phyloP scores from a whole-genome alignment of 805 yeast genomes.

The Metschnikowia rubicola region DNA sequence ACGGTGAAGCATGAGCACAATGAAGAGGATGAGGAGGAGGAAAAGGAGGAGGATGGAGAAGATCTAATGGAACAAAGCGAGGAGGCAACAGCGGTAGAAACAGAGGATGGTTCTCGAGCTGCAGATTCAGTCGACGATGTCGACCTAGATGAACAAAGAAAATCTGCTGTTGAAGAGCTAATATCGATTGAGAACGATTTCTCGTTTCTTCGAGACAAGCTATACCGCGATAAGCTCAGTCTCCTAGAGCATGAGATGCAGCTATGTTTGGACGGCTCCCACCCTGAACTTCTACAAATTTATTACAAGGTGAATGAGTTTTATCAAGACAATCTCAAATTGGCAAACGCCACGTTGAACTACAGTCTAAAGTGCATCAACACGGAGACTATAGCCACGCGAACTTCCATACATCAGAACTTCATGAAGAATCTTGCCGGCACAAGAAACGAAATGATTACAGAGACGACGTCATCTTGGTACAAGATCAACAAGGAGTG shows the following conservation, averaged over 20 bases:
- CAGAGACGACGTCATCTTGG: constrained; percentile 81
- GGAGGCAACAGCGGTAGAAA: constrained; percentile 9
- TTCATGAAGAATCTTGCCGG: constrained; percentile 67
- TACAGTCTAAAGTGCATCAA: constrained; percentile 76
- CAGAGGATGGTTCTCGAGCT: background rate
- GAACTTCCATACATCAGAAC: constrained; percentile 83
- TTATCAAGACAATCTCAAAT: constrained; percentile 62
- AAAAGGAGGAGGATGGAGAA: background rate
- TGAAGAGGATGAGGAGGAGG: constrained; percentile 17
- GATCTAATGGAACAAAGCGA: constrained; percentile 14
- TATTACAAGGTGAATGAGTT: constrained; percentile 68
- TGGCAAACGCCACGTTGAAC: constrained; percentile 39
- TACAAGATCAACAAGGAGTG: constrained; percentile 88
- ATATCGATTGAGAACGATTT: constrained; percentile 81
- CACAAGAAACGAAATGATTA: constrained; percentile 58
- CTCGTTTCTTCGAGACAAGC: constrained; percentile 77
- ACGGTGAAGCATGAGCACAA: constrained; percentile 20
- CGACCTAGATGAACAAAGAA: constrained; percentile 42
- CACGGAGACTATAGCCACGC: constrained; percentile 72
- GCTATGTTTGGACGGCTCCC: constrained; percentile 84
- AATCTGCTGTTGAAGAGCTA: constrained; percentile 66
- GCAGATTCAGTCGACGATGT: constrained; percentile 1
- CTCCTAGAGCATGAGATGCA: constrained; percentile 78
- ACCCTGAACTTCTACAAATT: constrained; percentile 80
- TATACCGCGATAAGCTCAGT: constrained; percentile 78